These are phyloP conservation scores for Scopulariopsis brevicaulis DNA, from an alignment of 2,329 filamentous ascomycete genomes.

Conservation along the genomic window DNA sequence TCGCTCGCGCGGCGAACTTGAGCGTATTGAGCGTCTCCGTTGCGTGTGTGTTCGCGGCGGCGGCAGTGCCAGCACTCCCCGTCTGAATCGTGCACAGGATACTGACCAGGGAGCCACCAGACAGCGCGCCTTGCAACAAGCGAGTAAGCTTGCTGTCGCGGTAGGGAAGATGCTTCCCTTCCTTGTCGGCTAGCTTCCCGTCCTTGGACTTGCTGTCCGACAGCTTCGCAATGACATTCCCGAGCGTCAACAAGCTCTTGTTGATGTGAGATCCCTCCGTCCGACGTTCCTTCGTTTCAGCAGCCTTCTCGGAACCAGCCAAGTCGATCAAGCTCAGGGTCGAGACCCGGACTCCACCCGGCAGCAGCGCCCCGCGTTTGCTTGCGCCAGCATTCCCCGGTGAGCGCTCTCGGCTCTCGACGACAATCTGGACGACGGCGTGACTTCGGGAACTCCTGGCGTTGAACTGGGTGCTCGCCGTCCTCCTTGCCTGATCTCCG, in stretches of 20 bases:
- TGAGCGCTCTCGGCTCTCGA: slow-evolving; percentile 85
- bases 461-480: slow-evolving; percentile 95
- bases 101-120: slow-evolving; percentile 87
- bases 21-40: slow-evolving; percentile 89
- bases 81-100: slow-evolving; percentile 96
- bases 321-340: slow-evolving; percentile 93
- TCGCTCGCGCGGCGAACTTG: slow-evolving; percentile 91
- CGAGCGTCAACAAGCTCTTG: slow-evolving; percentile 89
- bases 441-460: slow-evolving; percentile 94
- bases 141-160: slow-evolving; percentile 95
- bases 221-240: slow-evolving; percentile 89
- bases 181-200: slow-evolving; percentile 61
- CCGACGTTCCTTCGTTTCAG: slow-evolving; percentile 86
- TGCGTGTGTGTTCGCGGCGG: slow-evolving; percentile 62
- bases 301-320: slow-evolving; percentile 90
- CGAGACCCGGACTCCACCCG: slow-evolving; percentile 88
- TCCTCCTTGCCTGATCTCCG: slow-evolving; percentile 81
- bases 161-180: slow-evolving; percentile 88
- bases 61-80: slow-evolving; percentile 61
- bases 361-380: slow-evolving; percentile 59
- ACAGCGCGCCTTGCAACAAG: slow-evolving; percentile 81
- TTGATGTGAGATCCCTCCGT: slow-evolving; percentile 97
- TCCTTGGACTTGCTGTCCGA: slow-evolving; percentile 81
- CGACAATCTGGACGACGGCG: slow-evolving; percentile 95
- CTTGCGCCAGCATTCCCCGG: slow-evolving; percentile 36